Conservation (phyloP, 495 filamentous ascomycete species). For the Aspergillus sclerotioniger region DNA sequence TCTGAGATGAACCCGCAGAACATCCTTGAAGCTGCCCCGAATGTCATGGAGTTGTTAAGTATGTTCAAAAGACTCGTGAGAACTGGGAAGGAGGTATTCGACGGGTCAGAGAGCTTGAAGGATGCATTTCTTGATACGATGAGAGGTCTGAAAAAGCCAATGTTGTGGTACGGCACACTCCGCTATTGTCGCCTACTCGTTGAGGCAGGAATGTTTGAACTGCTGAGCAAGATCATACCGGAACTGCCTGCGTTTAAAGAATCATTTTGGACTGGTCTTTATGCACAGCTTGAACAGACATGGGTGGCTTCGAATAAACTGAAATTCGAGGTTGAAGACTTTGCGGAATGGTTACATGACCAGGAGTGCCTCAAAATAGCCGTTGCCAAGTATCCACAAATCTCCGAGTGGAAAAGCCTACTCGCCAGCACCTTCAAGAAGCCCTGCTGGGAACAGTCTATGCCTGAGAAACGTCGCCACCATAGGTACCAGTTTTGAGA, state of each 20-base stretch:
- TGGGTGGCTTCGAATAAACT: neutral
- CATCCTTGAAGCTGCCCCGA: slow-evolving; percentile 8
- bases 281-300: slow-evolving; percentile 6
- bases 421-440: too few relatives aligned
- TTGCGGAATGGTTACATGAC: neutral
- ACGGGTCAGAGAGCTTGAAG: neutral
- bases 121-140: slow-evolving; percentile 1
- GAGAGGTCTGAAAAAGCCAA: neutral
- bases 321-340: neutral
- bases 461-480: too few relatives aligned
- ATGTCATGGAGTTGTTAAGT: slow-evolving; percentile 10
- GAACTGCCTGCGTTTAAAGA: neutral
- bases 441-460: too few relatives aligned
- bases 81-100: neutral
- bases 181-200: slow-evolving; percentile 3
- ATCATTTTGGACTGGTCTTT: slow-evolving; percentile 2
- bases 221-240: neutral
- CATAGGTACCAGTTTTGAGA: too few relatives aligned
- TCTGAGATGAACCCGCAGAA: slow-evolving; percentile 14
- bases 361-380: too few relatives aligned
- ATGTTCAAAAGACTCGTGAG: neutral
- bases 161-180: slow-evolving; percentile 3
- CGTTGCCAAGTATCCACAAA: too few relatives aligned
- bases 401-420: too few relatives aligned
- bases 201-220: neutral